Evolutionary conservation across 805 yeast genomes (phyloP), one percentile per base, ranked within the genome.

Genomic region (Danielia oregonensis): DNA sequence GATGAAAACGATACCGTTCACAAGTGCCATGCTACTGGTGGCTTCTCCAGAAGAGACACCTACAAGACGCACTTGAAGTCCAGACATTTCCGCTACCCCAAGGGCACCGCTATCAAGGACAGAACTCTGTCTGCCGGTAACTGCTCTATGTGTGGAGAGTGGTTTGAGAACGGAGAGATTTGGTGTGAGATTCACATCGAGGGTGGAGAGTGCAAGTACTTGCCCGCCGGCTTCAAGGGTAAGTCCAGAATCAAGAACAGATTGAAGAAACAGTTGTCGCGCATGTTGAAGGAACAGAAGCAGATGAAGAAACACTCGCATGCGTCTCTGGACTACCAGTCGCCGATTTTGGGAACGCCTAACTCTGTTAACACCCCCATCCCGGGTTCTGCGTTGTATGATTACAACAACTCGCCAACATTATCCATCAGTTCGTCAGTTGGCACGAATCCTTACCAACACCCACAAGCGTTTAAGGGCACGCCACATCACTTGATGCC

Each of bases 1-100:
- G 70, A 63, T 40, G 69, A 65, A 28, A 57, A 61, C 39, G 63
- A 64, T 44, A 49, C 57, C 36, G 59, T 66, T 14, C 70, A 63
- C 33, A 63, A 67, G 41, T 76, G 82, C 42, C 81, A 75, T 48
- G 72, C 77, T 13, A 71, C 68, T 15, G 82, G 81, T 5, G 78
- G 78, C 4, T 76, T 76, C 46, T 72, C 80, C 5, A 61, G 82
- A 48, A 62, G 80, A 47, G 82, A 76, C 49, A 75, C 82, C 5
- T 74, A 72, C 52, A 74, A 74, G 46, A 76, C 78, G 2, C 82
- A 76, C 51, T 61, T 76, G 33, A 75, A 74, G 46, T 69, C 79
- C 6, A 57, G 76, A 36, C 82, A 76, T 51, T 76, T 76, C 50
- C 66, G 67, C 29, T 76, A 75, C 43, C 82, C 82, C 23, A 64